A percentile compares a stretch with the other conserved stretches of the same genome.
phyloP scores from a whole-genome alignment of 2,329 filamentous ascomycete species.

The Trichophyton rubrum region DNA sequence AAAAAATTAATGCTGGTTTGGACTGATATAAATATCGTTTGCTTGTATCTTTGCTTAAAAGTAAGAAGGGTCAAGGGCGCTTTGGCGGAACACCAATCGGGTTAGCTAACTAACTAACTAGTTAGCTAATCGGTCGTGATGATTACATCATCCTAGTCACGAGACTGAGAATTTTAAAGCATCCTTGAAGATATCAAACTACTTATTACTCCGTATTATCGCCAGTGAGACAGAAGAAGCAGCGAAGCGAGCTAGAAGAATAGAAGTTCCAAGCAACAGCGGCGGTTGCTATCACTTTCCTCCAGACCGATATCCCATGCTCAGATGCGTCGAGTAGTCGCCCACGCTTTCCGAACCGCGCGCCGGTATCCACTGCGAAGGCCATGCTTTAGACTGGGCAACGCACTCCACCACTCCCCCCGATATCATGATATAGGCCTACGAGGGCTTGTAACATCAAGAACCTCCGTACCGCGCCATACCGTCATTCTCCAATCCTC shows the following conservation, averaged over 20 bases:
- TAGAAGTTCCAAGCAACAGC: not conserved
- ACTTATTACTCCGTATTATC: not conserved
- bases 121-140: not conserved
- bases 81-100: not conserved
- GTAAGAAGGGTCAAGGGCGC: no score
- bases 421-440: slow-evolving; percentile 27
- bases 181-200: not conserved
- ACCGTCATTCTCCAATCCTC: slow-evolving; percentile 31
- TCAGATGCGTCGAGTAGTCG: slow-evolving; percentile 38
- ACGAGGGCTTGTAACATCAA: slow-evolving; percentile 18
- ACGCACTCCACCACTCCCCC: slow-evolving; percentile 21
- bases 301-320: slow-evolving; percentile 7
- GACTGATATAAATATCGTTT: no score
- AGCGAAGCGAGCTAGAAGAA: not conserved
- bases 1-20: no score
- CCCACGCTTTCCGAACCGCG: slow-evolving; percentile 37
- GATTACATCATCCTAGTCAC: not conserved
- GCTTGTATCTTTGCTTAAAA: no score
- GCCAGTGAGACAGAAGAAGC: not conserved
- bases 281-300: not conserved
- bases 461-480: slow-evolving; percentile 15
- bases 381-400: slow-evolving; percentile 5
- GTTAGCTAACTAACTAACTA: not conserved
- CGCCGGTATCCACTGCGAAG: slow-evolving; percentile 35
- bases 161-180: not conserved